Evolutionary conservation across 768 basidiomycete species (phyloP).

Genomic region (Cyclocybe aegerita): DNA sequence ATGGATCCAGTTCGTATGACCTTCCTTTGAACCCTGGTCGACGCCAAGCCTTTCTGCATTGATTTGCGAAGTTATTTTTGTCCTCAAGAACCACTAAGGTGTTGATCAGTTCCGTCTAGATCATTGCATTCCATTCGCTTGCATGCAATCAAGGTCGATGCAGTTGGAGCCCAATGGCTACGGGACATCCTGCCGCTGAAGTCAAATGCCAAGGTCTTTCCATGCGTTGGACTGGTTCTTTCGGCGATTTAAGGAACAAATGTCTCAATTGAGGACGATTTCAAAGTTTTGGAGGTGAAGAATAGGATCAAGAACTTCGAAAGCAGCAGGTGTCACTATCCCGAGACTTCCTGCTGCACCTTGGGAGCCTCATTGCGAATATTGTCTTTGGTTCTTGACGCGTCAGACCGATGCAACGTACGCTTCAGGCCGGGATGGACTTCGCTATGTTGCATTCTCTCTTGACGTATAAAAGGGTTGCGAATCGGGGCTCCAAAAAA

Average conservation of each 20-base stretch:
- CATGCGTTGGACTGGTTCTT: neutral
- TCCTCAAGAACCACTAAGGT: neutral
- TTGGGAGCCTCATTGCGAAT: constrained; percentile 4
- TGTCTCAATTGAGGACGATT: neutral
- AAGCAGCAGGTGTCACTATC: neutral
- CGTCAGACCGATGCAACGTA: too few relatives aligned
- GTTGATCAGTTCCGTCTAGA: neutral
- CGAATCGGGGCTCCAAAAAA: neutral
- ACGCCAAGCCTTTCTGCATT: neutral
- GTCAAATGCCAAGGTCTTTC: neutral
- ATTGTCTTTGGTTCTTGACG: neutral
- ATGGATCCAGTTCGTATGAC: constrained; percentile 9
- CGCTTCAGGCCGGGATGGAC: neutral
- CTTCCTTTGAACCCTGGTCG: neutral
- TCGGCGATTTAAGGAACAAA: constrained; percentile 15
- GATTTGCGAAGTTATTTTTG: constrained; percentile 1
- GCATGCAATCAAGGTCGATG: neutral
- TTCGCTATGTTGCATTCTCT: constrained; percentile 2
- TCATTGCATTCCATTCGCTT: neutral
- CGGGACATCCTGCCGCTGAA: neutral
- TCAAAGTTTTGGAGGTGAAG: neutral
- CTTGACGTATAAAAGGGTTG: neutral
- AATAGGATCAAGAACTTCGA: constrained; percentile 8
- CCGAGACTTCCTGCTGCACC: constrained; percentile 2
- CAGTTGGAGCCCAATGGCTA: neutral